Percentiles rank a stretch among this genome's conserved stretches.
phyloP scores from a whole-genome alignment of 78 protist species.

The Acrasis kona region DNA sequence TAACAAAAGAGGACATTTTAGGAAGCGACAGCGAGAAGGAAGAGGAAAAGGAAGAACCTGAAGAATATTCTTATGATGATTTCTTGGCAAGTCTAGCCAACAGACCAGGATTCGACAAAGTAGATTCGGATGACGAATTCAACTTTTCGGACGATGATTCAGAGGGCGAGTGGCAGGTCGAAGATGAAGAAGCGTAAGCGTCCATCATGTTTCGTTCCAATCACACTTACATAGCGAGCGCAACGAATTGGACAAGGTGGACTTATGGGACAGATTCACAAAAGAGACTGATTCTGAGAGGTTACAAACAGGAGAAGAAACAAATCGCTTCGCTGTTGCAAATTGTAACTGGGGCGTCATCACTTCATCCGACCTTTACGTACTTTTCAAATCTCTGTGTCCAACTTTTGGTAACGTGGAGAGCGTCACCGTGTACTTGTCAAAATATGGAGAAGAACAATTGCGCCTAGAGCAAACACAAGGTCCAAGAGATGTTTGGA shows the following conservation, averaged over 20 bases:
- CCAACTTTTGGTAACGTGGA: neutral
- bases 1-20: neutral
- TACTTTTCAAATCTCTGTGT: neutral
- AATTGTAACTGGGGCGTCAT: neutral
- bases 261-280: neutral
- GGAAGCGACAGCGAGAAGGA: neutral
- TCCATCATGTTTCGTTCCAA: neutral
- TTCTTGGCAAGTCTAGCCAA: too few relatives aligned
- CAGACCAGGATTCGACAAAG: too few relatives aligned
- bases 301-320: neutral
- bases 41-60: neutral
- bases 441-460: neutral
- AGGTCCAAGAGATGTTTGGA: neutral
- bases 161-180: neutral
- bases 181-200: neutral
- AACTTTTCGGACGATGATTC: neutral
- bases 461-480: neutral
- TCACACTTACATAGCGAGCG: neutral
- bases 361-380: neutral
- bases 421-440: neutral
- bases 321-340: neutral
- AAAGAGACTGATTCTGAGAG: neutral
- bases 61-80: too few relatives aligned
- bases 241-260: neutral
- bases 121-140: neutral